phyloP scores from a whole-genome alignment of 2,329 filamentous ascomycete genomes.

The Mollisia scopiformis region DNA sequence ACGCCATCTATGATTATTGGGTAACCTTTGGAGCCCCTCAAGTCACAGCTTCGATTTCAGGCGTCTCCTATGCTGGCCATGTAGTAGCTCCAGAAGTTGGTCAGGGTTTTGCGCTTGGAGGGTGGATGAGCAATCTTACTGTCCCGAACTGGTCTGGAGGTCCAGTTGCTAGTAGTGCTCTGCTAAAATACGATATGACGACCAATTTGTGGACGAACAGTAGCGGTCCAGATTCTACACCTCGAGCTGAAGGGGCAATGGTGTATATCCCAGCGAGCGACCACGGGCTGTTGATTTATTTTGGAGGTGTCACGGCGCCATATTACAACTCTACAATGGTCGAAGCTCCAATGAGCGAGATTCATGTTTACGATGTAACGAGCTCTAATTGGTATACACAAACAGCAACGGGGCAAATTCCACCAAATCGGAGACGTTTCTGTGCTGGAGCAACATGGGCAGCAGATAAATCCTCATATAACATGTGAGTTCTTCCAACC shows the following conservation, averaged over 20 bases:
- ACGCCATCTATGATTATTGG: slow-evolving; percentile 60
- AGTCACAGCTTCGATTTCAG: slow-evolving; percentile 39
- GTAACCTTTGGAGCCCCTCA: slow-evolving; percentile 45
- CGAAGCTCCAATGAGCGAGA: slow-evolving; percentile 50
- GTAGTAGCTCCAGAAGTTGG: slow-evolving; percentile 56
- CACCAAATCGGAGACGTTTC: slow-evolving; percentile 56
- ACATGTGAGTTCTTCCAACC: slow-evolving; percentile 52
- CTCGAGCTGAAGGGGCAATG: slow-evolving; percentile 62
- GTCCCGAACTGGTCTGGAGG: slow-evolving; percentile 53
- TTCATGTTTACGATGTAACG: slow-evolving; percentile 63
- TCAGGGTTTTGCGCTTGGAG: slow-evolving; percentile 64
- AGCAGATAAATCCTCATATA: slow-evolving; percentile 62
- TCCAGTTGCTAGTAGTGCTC: slow-evolving; percentile 50
- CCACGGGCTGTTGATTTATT: slow-evolving; percentile 61
- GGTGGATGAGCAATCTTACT: slow-evolving; percentile 60
- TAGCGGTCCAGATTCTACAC: slow-evolving; percentile 54
- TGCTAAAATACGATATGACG: slow-evolving; percentile 61
- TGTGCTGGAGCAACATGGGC: slow-evolving; percentile 65
- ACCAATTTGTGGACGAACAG: slow-evolving; percentile 53
- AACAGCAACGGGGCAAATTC: slow-evolving; percentile 52
- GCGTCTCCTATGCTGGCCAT: slow-evolving; percentile 60
- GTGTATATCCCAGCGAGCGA: slow-evolving; percentile 63
- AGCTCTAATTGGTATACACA: slow-evolving; percentile 64
- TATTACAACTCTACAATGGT: slow-evolving; percentile 46
- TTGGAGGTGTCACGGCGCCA: slow-evolving; percentile 59